These are phyloP conservation scores for Picea glauca DNA, from an alignment of 75 land plant genomes.

Conservation along the genomic window DNA sequence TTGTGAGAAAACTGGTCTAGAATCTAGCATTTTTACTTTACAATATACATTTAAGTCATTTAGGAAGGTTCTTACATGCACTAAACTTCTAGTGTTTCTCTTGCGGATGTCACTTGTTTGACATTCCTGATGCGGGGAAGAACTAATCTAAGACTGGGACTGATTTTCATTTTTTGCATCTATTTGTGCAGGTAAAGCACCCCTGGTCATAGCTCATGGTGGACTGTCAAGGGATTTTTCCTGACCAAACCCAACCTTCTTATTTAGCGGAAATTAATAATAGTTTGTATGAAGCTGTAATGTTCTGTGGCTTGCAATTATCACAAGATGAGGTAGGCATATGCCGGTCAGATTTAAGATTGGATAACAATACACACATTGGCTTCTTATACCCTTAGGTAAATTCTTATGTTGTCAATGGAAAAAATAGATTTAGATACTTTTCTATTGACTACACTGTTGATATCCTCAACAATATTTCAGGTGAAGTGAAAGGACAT, in stretches of 20 bases:
- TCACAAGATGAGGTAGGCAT: constrained; percentile 46
- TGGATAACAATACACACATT: constrained; percentile 44
- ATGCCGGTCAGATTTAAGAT: constrained; percentile 42
- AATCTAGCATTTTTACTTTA: too few relatives aligned
- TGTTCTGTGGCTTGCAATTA: constrained; percentile 65
- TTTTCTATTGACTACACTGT: constrained; percentile 51
- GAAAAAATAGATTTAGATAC: constrained; percentile 32
- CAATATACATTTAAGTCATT: too few relatives aligned
- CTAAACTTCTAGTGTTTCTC: too few relatives aligned
- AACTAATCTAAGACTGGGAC: too few relatives aligned
- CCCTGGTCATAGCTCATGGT: constrained; percentile 71
- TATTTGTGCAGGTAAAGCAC: constrained; percentile 47
- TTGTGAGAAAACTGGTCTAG: too few relatives aligned
- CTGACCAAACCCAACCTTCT: constrained; percentile 55
- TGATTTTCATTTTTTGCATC: background rate
- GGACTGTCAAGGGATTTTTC: constrained; percentile 76
- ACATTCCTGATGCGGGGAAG: too few relatives aligned
- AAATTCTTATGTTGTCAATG: constrained; percentile 44
- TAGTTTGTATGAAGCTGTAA: constrained; percentile 14
- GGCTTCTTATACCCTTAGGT: constrained; percentile 11
- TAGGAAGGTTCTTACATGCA: too few relatives aligned
- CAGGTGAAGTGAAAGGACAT: constrained; percentile 22
- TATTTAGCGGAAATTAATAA: constrained; percentile 22
- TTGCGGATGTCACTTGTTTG: too few relatives aligned
- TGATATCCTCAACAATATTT: constrained; percentile 13